Evolutionary conservation across 192 early-diverging fungal species (phyloP), one percentile per base, ranked within the genome.

Genomic region (Podochytrium sp.): DNA sequence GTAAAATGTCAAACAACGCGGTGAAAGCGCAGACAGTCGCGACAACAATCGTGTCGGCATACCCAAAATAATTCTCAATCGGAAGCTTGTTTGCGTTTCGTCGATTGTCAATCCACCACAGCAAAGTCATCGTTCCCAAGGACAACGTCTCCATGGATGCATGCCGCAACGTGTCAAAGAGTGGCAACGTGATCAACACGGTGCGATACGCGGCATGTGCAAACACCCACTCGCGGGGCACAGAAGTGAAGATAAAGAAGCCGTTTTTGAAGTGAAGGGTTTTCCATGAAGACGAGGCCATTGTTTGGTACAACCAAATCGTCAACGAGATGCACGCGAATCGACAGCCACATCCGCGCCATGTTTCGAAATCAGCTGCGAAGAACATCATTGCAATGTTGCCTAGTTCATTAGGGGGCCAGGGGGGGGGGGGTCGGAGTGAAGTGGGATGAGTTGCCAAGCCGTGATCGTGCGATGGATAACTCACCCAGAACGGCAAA

Each of bases 381-480:
- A 57, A 57, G 25, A 57, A 23, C 55, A 57, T 57, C 55, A 57
- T 57, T 14, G 55, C 55, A 29, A 57, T 57, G 25, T 57, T 57
- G 10, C 43, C 43, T 47, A 47, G 10, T 47, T 47, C 43, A 47
- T 14, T 20, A 47, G 10, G 43, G 10, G 12, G 20, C 10, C 43
- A 14, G 10, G 12, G 10, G 43, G 43, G 12, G 43, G 10, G 43
- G 43, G 20, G n/a, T n/a, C n/a, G n/a, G n/a, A 20, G 20, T 47
- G 43, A 47, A 47, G 10, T 14, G 20, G 10, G 43, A 47, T 14
- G 20, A 47, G 43, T 47, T 47, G 43, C 43, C n/a, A n/a, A n/a
- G n/a, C n/a, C n/a, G n/a, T n/a, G n/a, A n/a, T n/a, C n/a, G n/a
- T n/a, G n/a, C n/a, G n/a, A n/a, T n/a, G n/a, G n/a, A n/a, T n/a